Base-by-base conservation (phyloP, 805 yeast species). In the Saturnispora sanitii region DNA sequence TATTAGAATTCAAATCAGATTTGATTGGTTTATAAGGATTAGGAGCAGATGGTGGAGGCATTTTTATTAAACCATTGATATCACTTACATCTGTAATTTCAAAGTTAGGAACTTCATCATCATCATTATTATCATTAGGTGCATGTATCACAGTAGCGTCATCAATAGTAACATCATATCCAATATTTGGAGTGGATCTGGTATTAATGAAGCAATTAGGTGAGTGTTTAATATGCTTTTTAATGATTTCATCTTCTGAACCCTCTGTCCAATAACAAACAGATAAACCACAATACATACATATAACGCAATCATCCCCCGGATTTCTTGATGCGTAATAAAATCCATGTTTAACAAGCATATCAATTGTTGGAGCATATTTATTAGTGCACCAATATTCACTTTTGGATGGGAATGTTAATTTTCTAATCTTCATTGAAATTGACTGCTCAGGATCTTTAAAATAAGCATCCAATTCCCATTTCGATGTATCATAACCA, bases 231-330 rank as follows among this genome's bases (percentile, higher is more conserved):
- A 49, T 45, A 53, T 82, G 92, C 48, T 77, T 86, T 11, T 47
- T 63, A 7, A 68, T 43, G 0, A 88, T 90, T 43, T 71, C 75
- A 57, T 84, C 94, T 15, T 33, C 36, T 6, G 12, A 16, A 3
- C 62, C 67, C 1, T 58, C 54, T 42, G 73, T 83, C 94, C 94
- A 83, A 3, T 86, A 88, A 38, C 80, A 82, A 12, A 73, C 58
- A 1, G 79, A 69, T 16, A 70, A 61, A 11, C 72, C 73, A 57
- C 94, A 83, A 52, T 75, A 75, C 48, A 73, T 65, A 54, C 94
- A 83, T 2, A 73, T 63, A 1, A 75, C 75, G 20, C 71, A 65
- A 54, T 78, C 82, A 40, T 70, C 76, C 13, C 57, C 56, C n/a
- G 54, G 52, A 3, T 64, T 59, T 17, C 19, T 55, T 47, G 60